Evolutionary conservation across 352 stramenopile species (phyloP), one percentile per base, ranked within the genome.

Genomic region (Phytophthora hybrid): DNA sequence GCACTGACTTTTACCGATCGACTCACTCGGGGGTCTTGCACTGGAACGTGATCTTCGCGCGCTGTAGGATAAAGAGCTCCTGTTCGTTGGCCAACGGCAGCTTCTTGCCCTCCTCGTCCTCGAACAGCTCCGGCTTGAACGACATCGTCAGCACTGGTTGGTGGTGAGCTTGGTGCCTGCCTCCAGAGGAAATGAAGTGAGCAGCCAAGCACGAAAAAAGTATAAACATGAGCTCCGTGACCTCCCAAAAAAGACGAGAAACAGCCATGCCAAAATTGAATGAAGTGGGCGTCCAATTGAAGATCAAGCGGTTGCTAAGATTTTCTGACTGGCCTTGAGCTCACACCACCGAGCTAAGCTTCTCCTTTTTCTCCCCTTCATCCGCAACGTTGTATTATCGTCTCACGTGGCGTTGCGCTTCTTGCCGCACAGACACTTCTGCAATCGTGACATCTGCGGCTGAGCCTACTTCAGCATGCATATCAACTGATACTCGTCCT

Each of bases 61-160:
- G 88, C 63, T 95, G 84, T 21, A 95, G 80, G 68, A 95, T 93
- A 68, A 95, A 95, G 5, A 95, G 68, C 79, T 95, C 88, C 66
- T 92, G 84, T n/a, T 91, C 83, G 37, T 89, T 83, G 10, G 88
- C 88, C 51, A 95, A 71, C n/a, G 88, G 88, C 61, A 95, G 76
- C 69, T 90, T 71, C 62, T 92, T 91, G 29, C 84, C 85, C 2
- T 73, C 55, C 10, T 94, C 85, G 53, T 92, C 84, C 29, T 78
- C 79, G 71, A 95, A 95, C 63, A 95, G 74, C 69, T 90, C 67
- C 19, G 81, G 68, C 65, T 83, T 85, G 74, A 95, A 95, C 29
- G 87, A 93, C 87, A 94, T 94, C 47, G 18, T 69, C 18, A 14
- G 52, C 5, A 8, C 51, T 14, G 6, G 18, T 31, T 31, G 26